Base-by-base conservation (phyloP, 2,329 filamentous ascomycete genomes). In the Beauveria brongniartii region DNA sequence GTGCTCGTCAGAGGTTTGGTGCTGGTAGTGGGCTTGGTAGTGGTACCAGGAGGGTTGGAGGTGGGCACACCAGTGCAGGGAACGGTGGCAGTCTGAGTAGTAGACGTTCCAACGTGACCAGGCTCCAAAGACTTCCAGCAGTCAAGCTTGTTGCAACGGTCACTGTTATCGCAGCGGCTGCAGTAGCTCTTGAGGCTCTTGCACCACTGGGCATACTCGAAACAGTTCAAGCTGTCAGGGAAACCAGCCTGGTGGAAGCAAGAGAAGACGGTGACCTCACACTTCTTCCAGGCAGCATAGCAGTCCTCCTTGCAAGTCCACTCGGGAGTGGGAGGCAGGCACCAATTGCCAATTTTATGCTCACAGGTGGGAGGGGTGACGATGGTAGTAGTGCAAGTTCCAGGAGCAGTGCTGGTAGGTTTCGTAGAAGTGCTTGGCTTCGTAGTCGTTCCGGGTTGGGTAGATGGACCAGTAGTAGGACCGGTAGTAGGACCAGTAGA, bases 281-380 rank as follows among this genome's bases (percentile, higher is more conserved):
- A 82, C 59, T 73, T 76, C 61, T 77, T 75, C 64, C 73, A 74
- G 24, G 78, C 75, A 10, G 64, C 65, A 55, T 71, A 66, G 69
- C 82, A 84, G 51, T 70, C 69, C 47, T 67, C 63, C 61, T 72
- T 64, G 67, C 81, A 73, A 46, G 69, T 68, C 71, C 77, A 84
- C 65, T 77, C 71, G 26, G 80, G 81, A 14, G 84, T 69, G 16
- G 79, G 74, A 51, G 73, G 74, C 43, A 76, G 76, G 67, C 80
- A 83, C 80, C 81, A 84, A 63, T 75, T 77, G 53, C 82, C 82
- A 64, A 78, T 79, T 64, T 77, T 73, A 70, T 81, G 84, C 68
- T 84, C 81, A 70, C 81, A 84, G 34, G 71, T 73, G 53, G 78
- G 70, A 10, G 79, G 76, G 26, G 76, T 69, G 12, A 76, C 73